A percentile compares a stretch with the other conserved stretches of the same genome.
Evolutionary conservation across 495 filamentous ascomycete species (phyloP).

Genomic region (Penicillium lividum): DNA sequence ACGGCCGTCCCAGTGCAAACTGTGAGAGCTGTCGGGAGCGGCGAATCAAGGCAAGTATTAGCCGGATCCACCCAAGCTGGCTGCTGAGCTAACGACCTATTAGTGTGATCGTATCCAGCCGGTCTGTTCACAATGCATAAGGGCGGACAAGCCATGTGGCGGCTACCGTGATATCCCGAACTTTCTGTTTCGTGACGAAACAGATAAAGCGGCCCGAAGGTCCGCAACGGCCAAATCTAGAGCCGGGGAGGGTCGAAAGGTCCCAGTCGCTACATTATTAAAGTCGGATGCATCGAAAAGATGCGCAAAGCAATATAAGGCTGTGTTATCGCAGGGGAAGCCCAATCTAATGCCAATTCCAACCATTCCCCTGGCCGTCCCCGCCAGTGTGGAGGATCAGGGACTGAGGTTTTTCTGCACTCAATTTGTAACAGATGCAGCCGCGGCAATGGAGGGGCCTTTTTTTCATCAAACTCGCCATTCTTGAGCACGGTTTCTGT

Average conservation of each 20-base stretch:
- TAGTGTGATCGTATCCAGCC: slow-evolving; percentile 30
- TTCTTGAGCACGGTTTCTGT: slow-evolving; percentile 7
- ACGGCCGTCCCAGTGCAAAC: slow-evolving; percentile 26
- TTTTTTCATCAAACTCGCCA: not conserved
- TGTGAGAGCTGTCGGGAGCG: slow-evolving; percentile 27
- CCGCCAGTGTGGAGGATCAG: slow-evolving; percentile 18
- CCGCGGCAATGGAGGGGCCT: not conserved
- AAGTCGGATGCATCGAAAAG: slow-evolving; percentile 4
- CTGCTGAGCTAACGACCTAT: not conserved
- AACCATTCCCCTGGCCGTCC: slow-evolving; percentile 7
- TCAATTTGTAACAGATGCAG: slow-evolving; percentile 17
- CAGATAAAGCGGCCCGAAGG: slow-evolving; percentile 23
- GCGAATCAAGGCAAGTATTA: slow-evolving; percentile 26
- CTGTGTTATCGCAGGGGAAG: slow-evolving; percentile 4
- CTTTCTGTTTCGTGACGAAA: slow-evolving; percentile 27
- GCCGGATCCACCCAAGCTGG: not conserved
- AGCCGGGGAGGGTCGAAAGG: slow-evolving; percentile 4
- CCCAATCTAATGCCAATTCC: not conserved
- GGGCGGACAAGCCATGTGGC: slow-evolving; percentile 26
- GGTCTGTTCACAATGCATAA: slow-evolving; percentile 27
- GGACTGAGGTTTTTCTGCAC: slow-evolving; percentile 25
- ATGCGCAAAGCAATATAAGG: not conserved
- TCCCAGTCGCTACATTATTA: not conserved
- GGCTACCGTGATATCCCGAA: slow-evolving; percentile 26
- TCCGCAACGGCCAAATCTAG: slow-evolving; percentile 21